Percentiles rank a stretch among this genome's conserved stretches.
Evolutionary conservation across 2,329 filamentous ascomycete species (phyloP).

Genomic region (Cadophora luteo-olivacea): DNA sequence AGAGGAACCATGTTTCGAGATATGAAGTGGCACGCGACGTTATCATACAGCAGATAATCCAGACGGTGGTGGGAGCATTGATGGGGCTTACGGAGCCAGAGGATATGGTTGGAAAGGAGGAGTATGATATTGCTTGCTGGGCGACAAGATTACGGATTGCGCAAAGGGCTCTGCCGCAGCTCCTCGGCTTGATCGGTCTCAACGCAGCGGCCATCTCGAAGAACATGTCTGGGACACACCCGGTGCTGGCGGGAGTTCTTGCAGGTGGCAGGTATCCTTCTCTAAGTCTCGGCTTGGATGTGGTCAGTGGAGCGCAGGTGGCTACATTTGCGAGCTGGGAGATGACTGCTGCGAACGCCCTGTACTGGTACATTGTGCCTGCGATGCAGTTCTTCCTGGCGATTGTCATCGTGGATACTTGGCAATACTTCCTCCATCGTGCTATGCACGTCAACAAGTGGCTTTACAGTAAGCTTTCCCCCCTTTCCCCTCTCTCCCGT

Average conservation of each 20-base stretch:
- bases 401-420: constrained; percentile 84
- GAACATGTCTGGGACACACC: constrained; percentile 74
- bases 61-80: constrained; percentile 73
- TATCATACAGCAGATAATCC: constrained; percentile 88
- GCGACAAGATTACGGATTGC: constrained; percentile 80
- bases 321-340: constrained; percentile 88
- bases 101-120: constrained; percentile 77
- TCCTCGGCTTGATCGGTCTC: constrained; percentile 76
- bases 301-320: constrained; percentile 57
- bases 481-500: no score
- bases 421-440: constrained; percentile 98
- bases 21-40: constrained; percentile 91
- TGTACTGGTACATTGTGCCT: constrained; percentile 83
- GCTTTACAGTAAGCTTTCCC: constrained; percentile 79
- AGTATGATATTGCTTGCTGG: constrained; percentile 90
- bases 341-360: constrained; percentile 70
- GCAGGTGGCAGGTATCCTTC: constrained; percentile 83
- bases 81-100: constrained; percentile 76
- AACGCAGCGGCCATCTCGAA: constrained; percentile 78
- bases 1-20: constrained; percentile 88
- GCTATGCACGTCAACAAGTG: constrained; percentile 98
- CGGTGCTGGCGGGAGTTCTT: constrained; percentile 76
- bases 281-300: constrained; percentile 64
- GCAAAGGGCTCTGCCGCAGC: constrained; percentile 76
- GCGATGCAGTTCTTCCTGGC: constrained; percentile 77